A percentile compares a stretch with the other conserved stretches of the same genome.
Conservation (phyloP, 768 basidiomycete species). For the Trametopsis cervina region DNA sequence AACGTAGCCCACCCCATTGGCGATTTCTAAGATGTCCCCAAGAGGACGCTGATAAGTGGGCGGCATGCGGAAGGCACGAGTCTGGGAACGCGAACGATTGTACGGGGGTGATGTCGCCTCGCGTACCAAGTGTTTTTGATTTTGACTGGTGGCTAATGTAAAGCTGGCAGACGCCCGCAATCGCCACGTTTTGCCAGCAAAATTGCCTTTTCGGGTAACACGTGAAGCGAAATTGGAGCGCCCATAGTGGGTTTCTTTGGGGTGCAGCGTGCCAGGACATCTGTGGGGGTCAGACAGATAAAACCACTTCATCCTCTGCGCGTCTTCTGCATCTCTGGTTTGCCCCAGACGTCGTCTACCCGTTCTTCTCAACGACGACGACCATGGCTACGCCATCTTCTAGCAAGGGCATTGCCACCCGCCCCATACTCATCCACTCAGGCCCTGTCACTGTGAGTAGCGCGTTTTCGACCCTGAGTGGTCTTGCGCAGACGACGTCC, state of each 20-base stretch:
- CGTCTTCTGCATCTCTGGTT: slow-evolving; percentile 9
- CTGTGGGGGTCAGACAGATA: not conserved
- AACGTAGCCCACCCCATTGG: no score
- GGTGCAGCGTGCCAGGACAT: not conserved
- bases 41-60: not conserved
- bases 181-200: no score
- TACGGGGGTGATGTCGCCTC: not conserved
- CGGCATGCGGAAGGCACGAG: not conserved
- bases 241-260: not conserved
- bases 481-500: not conserved
- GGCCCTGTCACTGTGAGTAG: slow-evolving; percentile 27
- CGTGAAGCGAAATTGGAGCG: not conserved
- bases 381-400: slow-evolving; percentile 14
- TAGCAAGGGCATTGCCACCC: slow-evolving; percentile 17
- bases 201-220: not conserved
- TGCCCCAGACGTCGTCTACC: slow-evolving; percentile 12
- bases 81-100: no score
- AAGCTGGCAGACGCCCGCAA: not conserved
- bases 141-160: not conserved
- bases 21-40: no score
- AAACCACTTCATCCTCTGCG: slow-evolving; percentile 2
- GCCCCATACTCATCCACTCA: slow-evolving; percentile 27
- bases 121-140: not conserved
- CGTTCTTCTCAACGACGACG: slow-evolving; percentile 6
- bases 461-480: not conserved